A percentile compares a stretch with the other conserved stretches of the same genome.
phyloP scores from a whole-genome alignment of 805 yeast species.

The Metschnikowia similis region DNA sequence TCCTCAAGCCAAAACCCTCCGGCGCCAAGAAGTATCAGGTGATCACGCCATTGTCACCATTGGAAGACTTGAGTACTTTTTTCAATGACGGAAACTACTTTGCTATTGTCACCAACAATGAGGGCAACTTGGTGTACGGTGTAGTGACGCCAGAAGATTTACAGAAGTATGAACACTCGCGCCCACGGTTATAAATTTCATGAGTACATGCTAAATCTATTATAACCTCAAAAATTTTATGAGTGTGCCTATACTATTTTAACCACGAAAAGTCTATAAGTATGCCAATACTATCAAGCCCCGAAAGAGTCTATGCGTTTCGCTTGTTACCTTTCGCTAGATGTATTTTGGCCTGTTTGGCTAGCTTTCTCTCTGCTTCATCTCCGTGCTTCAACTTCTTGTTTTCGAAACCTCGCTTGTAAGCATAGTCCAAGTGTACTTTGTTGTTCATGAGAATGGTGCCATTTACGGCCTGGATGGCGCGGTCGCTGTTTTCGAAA shows the following conservation, averaged over 20 bases:
- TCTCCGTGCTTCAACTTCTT: conserved; percentile 69
- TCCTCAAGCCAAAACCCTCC: conserved; percentile 29
- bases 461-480: conserved; percentile 64
- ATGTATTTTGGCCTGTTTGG: conserved; percentile 54
- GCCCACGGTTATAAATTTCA: conserved; percentile 14
- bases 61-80: conserved; percentile 49
- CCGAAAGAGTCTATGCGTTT: background rate
- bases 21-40: conserved; percentile 34
- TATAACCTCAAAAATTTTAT: too few relatives aligned
- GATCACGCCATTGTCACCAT: conserved; percentile 52
- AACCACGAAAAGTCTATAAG: too few relatives aligned
- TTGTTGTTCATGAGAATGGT: conserved; percentile 64
- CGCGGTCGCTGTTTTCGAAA: conserved; percentile 68
- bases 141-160: conserved; percentile 46
- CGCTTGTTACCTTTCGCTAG: conserved; percentile 3
- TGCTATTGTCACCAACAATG: conserved; percentile 54
- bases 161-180: conserved; percentile 20
- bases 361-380: conserved; percentile 65
- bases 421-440: conserved; percentile 64
- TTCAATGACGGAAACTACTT: conserved; percentile 48
- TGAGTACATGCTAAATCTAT: background rate
- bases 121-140: conserved; percentile 52
- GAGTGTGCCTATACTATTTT: too few relatives aligned
- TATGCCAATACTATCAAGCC: too few relatives aligned
- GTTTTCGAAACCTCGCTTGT: conserved; percentile 47